Evolutionary conservation across 1,284 basidiomycete species (phyloP).

Genomic region (Fomes fomentarius): DNA sequence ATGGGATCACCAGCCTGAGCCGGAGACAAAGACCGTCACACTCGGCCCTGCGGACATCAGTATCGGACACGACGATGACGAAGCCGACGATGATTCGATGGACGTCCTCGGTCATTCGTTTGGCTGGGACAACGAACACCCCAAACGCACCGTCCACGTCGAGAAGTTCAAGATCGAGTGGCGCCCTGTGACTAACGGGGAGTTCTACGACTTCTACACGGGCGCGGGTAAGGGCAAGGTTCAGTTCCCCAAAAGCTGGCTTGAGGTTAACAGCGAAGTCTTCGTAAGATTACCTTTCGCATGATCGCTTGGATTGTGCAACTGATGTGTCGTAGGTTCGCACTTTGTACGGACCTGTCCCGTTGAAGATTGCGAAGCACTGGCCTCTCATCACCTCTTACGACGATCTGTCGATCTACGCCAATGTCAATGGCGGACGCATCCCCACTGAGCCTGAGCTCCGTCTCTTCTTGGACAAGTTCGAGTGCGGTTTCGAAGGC

Average conservation of each 20-base stretch:
- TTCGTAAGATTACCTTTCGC: slow-evolving; percentile 40
- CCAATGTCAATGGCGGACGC: slow-evolving; percentile 84
- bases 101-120: slow-evolving; percentile 69
- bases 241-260: slow-evolving; percentile 71
- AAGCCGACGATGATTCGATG: slow-evolving; percentile 62
- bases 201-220: slow-evolving; percentile 67
- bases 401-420: slow-evolving; percentile 80
- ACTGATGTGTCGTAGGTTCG: no score
- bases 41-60: slow-evolving; percentile 65
- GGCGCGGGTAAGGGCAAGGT: slow-evolving; percentile 41
- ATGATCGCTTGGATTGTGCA: no score
- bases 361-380: slow-evolving; percentile 72
- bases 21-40: slow-evolving; percentile 47
- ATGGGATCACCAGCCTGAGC: slow-evolving; percentile 63
- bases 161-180: slow-evolving; percentile 76
- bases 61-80: slow-evolving; percentile 87
- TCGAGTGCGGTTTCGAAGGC: slow-evolving; percentile 68
- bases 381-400: slow-evolving; percentile 92
- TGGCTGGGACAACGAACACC: slow-evolving; percentile 97
- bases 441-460: slow-evolving; percentile 92
- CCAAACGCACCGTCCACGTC: slow-evolving; percentile 60
- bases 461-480: slow-evolving; percentile 76
- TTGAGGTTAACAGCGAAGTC: slow-evolving; percentile 52
- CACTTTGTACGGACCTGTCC: slow-evolving; percentile 86
- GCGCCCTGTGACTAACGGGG: slow-evolving; percentile 85